Evolutionary conservation across 768 basidiomycete genomes (phyloP).

Genomic region (Phanerochaete carnosa): DNA sequence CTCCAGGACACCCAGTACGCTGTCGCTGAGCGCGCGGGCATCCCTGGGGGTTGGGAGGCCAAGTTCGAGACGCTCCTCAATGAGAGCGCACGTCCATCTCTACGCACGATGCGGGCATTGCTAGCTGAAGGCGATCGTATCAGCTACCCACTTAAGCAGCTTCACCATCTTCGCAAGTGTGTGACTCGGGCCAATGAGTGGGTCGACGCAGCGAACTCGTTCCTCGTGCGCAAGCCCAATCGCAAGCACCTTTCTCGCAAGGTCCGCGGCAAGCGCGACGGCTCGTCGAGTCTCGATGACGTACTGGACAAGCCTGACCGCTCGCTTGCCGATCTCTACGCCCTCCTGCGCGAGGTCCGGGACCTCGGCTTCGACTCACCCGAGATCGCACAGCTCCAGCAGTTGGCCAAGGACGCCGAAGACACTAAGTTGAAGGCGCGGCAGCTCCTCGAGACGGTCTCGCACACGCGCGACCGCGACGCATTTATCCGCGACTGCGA

Average conservation of each 20-base stretch:
- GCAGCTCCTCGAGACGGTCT: constrained; percentile 43
- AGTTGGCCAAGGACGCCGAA: constrained; percentile 60
- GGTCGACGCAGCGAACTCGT: constrained; percentile 81
- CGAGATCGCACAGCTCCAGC: constrained; percentile 60
- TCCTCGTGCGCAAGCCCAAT: constrained; percentile 76
- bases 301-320: constrained; percentile 65
- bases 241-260: constrained; percentile 66
- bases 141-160: constrained; percentile 68
- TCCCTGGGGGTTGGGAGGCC: constrained; percentile 72
- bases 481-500: constrained; percentile 68
- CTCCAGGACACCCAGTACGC: constrained; percentile 63
- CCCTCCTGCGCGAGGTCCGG: constrained; percentile 68
- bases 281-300: constrained; percentile 47
- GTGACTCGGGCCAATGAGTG: constrained; percentile 81
- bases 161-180: constrained; percentile 70
- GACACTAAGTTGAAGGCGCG: constrained; percentile 56
- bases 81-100: constrained; percentile 67
- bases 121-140: constrained; percentile 89
- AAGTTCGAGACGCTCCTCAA: constrained; percentile 65
- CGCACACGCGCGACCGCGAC: constrained; percentile 44
- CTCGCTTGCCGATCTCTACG: constrained; percentile 65
- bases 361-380: constrained; percentile 80
- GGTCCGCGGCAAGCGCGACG: constrained; percentile 42
- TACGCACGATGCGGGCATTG: constrained; percentile 78
- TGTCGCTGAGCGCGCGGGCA: constrained; percentile 66